Evolutionary conservation across 306 rosid species (phyloP), one percentile per base, ranked within the genome.

Genomic region (Acacia crassicarpa): DNA sequence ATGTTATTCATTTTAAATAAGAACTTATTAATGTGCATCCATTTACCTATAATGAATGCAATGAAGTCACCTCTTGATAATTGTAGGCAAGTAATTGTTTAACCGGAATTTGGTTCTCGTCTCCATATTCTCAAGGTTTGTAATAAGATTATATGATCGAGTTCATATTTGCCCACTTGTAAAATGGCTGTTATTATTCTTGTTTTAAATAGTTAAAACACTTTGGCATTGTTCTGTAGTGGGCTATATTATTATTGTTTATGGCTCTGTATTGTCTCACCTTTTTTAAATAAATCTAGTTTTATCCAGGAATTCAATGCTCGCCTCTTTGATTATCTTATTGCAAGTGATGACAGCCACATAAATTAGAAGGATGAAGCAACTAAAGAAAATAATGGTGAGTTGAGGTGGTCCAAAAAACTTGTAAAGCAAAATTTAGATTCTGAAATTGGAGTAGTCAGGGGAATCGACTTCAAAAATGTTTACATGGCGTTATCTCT

Each of bases 91-190:
- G n/a, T n/a, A n/a, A n/a, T n/a, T n/a, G n/a, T n/a, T n/a, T n/a
- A n/a, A n/a, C n/a, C n/a, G n/a, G n/a, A n/a, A n/a, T n/a, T n/a
- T n/a, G n/a, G n/a, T n/a, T n/a, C n/a, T n/a, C n/a, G n/a, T n/a
- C n/a, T n/a, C n/a, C 99, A 95, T 84, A 95, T 95, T 85, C 95
- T 95, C 48, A 98, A 95, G 98, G 98, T 93, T 81, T 13, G 88
- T 30, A 76, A 74, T 79, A 33, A 12, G 72, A 83, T 82, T 23
- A 66, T 79, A 41, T 13, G 66, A 80, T 83, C 17, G 41, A 30
- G 62, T 80, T 80, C 38, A 35, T 16, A 45, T 22, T 72, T 32
- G 25, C 30, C 1, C 53, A 51, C 25, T 44, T 41, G 5, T 62
- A 44, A 32, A 11, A 79, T 76, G 49, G 40, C 38, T 72, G 76